These are phyloP conservation scores for Neurospora tetrasperma DNA, from an alignment of 495 filamentous ascomycete species.

Conservation along the genomic window DNA sequence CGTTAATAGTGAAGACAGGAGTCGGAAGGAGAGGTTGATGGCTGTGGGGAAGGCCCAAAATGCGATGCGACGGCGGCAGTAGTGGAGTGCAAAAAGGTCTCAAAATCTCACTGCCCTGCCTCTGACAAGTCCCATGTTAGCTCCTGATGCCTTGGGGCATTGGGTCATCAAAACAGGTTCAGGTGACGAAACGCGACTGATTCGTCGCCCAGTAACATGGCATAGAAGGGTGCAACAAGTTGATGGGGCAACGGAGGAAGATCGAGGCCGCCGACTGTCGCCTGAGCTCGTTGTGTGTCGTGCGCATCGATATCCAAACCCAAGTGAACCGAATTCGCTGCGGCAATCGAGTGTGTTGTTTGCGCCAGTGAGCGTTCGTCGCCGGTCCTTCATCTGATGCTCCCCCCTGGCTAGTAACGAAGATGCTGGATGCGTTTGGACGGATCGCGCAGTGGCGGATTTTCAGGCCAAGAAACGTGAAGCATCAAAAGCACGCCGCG, in stretches of 20 bases:
- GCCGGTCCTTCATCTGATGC: neutral
- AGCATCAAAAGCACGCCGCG: neutral
- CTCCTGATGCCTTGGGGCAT: neutral
- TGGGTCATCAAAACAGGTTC: neutral
- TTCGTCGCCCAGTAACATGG: neutral
- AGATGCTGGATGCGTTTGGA: neutral
- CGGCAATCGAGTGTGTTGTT: neutral
- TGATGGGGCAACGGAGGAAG: neutral
- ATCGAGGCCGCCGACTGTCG: neutral
- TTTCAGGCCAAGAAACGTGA: neutral
- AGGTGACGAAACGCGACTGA: constrained; percentile 1
- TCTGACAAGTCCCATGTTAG: neutral
- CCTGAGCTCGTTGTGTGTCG: neutral
- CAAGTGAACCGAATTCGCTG: neutral
- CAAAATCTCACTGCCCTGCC: neutral
- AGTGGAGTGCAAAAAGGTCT: neutral
- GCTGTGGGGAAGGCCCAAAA: neutral
- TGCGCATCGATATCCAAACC: neutral
- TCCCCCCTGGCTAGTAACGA: neutral
- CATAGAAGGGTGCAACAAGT: neutral
- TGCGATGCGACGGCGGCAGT: neutral
- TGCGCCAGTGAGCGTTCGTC: neutral
- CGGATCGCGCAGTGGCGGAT: neutral
- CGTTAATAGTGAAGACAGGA: neutral
- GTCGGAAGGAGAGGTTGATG: neutral